Evolutionary conservation across 257 asterid species (phyloP).

Genomic region (Leptodermis oblonga): DNA sequence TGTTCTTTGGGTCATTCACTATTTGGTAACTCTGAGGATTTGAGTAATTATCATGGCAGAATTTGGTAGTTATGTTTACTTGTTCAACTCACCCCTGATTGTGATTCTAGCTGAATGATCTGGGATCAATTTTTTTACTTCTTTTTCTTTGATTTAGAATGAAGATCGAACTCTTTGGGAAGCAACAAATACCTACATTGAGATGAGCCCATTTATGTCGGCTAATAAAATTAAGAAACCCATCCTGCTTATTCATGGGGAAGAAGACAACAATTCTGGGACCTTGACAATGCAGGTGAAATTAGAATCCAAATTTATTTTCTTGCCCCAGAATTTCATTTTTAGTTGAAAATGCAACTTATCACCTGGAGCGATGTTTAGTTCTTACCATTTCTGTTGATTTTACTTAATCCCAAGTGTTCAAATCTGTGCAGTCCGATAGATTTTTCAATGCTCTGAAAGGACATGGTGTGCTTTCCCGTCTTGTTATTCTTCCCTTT

Average conservation of each 20-base stretch:
- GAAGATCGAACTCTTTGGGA: conserved; percentile 99
- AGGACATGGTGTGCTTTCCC: conserved; percentile 95
- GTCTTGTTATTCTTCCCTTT: conserved; percentile 82
- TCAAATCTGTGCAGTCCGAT: conserved; percentile 58
- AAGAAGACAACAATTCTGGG: conserved; percentile 96
- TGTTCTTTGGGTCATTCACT: no score
- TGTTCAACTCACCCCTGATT: background rate
- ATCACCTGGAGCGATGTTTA: background rate
- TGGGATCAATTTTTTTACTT: background rate
- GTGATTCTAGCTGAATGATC: background rate
- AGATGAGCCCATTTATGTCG: conserved; percentile 93
- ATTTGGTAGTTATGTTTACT: no score
- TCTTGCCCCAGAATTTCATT: background rate
- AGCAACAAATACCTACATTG: conserved; percentile 70
- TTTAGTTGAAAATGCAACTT: background rate
- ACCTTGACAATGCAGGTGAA: conserved; percentile 96
- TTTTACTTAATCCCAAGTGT: background rate
- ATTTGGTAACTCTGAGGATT: no score
- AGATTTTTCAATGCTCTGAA: conserved; percentile 92
- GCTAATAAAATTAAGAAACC: conserved; percentile 98
- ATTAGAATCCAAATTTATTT: conserved; percentile 15
- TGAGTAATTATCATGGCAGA: no score
- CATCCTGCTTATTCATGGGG: conserved; percentile 92
- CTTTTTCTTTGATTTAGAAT: conserved; percentile 39
- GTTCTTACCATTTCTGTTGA: background rate